Percentiles rank a stretch among this genome's conserved stretches.
Evolutionary conservation across 2,329 filamentous ascomycete species (phyloP).

Genomic region (Pleomassaria siparia): DNA sequence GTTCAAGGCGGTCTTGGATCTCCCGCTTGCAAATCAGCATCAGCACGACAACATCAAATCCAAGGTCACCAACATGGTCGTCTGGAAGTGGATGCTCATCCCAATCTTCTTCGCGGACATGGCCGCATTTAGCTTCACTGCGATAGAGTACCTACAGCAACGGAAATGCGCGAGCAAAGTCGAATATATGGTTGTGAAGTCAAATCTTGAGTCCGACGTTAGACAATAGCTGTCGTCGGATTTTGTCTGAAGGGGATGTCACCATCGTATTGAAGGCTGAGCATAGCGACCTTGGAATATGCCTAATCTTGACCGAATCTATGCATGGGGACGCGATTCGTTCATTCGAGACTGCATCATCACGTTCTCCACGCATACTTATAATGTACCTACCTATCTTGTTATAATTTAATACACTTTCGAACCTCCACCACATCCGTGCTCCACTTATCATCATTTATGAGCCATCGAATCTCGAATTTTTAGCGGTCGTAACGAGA

Average conservation of each 20-base stretch:
- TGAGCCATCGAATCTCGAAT: too few species aligned
- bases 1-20: slow-evolving; percentile 33
- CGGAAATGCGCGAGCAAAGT: slow-evolving; percentile 16
- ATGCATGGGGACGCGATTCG: too few species aligned
- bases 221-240: neutral
- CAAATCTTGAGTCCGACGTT: slow-evolving; percentile 1
- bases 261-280: slow-evolving; percentile 2
- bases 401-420: too few species aligned
- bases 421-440: too few species aligned
- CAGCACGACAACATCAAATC: slow-evolving; percentile 20
- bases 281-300: slow-evolving; percentile 3
- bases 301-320: too few species aligned
- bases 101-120: slow-evolving; percentile 30
- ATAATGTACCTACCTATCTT: too few species aligned
- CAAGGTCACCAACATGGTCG: slow-evolving; percentile 29
- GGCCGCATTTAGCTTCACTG: slow-evolving; percentile 19
- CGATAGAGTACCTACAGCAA: slow-evolving; percentile 21
- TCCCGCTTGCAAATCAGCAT: slow-evolving; percentile 23
- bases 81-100: slow-evolving; percentile 38
- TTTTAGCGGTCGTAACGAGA: too few species aligned
- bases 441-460: too few species aligned
- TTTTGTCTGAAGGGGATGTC: neutral
- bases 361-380: neutral
- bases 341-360: too few species aligned
- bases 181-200: slow-evolving; percentile 18